Conservation (phyloP, 768 basidiomycete genomes). For the Sarcodon sp. region DNA sequence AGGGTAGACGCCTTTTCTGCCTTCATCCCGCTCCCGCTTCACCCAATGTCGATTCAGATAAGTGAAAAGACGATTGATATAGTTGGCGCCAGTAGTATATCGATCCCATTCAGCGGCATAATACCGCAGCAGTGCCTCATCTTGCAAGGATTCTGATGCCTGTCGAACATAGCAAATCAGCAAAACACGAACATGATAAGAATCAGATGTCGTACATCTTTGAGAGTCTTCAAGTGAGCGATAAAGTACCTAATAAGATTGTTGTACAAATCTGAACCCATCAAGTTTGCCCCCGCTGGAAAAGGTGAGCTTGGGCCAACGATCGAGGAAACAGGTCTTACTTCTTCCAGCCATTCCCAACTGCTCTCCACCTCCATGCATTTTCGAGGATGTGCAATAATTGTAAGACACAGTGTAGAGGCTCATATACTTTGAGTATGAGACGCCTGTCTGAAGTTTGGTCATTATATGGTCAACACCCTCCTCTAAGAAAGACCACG, state of each 20-base stretch:
- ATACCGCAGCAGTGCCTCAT: conserved; percentile 80
- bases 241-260: conserved; percentile 88
- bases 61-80: conserved; percentile 94
- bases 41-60: conserved; percentile 99
- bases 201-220: conserved; percentile 33
- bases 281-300: conserved; percentile 82
- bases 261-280: conserved; percentile 96
- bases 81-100: conserved; percentile 94
- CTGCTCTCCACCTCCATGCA: conserved; percentile 36
- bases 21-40: conserved; percentile 94
- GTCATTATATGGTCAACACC: conserved; percentile 90
- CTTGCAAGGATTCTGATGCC: conserved; percentile 71
- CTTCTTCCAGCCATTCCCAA: conserved; percentile 34
- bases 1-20: conserved; percentile 85
- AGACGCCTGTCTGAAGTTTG: conserved; percentile 78
- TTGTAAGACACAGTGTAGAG: conserved; percentile 94
- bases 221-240: conserved; percentile 55
- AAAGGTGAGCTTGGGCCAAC: background rate
- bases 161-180: conserved; percentile 17
- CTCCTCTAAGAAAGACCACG: conserved; percentile 81
- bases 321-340: conserved; percentile 22
- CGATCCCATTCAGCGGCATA: conserved; percentile 92
- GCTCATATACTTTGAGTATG: conserved; percentile 81
- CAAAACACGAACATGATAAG: conserved; percentile 14
- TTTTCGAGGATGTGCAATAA: conserved; percentile 88